Evolutionary conservation across 129 eudicot genomes (phyloP).

Genomic region (Artemisia tridentata): DNA sequence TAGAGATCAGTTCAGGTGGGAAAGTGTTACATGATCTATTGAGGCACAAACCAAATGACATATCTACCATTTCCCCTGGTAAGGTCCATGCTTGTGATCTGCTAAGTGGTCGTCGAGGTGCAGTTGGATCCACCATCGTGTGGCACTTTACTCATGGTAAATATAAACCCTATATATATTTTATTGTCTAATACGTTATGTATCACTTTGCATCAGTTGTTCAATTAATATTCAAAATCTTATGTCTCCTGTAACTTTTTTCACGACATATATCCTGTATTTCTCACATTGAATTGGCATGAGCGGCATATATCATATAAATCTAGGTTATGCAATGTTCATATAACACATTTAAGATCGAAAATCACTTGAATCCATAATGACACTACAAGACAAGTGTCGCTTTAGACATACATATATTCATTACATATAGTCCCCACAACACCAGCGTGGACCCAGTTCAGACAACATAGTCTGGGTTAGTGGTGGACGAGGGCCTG

Average conservation of each 20-base stretch:
- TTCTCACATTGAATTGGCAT: no score
- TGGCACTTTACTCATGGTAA: slow-evolving; percentile 15
- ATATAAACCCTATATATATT: neutral
- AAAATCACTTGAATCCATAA: no score
- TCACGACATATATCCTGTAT: neutral
- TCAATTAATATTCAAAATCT: neutral
- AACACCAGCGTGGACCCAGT: no score
- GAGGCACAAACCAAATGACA: slow-evolving; percentile 13
- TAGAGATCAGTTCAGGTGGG: slow-evolving; percentile 6
- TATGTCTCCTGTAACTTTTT: neutral
- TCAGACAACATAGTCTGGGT: no score
- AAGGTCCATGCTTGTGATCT: slow-evolving; percentile 17
- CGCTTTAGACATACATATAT: no score
- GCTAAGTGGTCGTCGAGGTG: neutral
- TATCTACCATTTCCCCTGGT: slow-evolving; percentile 5
- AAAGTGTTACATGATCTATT: slow-evolving; percentile 7
- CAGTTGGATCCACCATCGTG: slow-evolving; percentile 6
- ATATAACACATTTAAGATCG: no score
- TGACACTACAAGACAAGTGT: no score
- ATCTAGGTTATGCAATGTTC: no score
- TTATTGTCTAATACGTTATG: neutral
- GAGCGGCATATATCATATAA: no score
- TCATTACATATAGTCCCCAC: no score
- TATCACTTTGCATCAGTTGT: neutral
- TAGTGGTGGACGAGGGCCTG: no score